Evolutionary conservation across 78 protist species (phyloP).

Genomic region (Guillardia theta): DNA sequence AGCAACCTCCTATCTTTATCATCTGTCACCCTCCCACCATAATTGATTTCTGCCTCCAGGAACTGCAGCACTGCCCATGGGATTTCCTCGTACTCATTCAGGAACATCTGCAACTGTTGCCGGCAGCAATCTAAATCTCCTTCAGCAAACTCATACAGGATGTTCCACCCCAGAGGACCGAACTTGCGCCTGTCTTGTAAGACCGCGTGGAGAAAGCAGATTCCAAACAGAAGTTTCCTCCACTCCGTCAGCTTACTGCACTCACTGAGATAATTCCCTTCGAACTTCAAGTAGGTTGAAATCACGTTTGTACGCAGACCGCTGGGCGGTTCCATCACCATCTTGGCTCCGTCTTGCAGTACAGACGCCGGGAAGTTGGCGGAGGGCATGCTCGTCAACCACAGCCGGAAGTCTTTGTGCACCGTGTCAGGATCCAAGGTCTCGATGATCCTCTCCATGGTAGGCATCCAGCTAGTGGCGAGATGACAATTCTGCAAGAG

Average conservation of each 20-base stretch:
- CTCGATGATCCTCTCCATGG: slow-evolving; percentile 62
- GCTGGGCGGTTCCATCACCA: slow-evolving; percentile 87
- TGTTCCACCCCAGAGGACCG: slow-evolving; percentile 83
- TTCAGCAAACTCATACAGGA: slow-evolving; percentile 77
- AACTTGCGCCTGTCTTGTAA: slow-evolving; percentile 79
- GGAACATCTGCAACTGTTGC: slow-evolving; percentile 60
- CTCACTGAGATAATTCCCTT: slow-evolving; percentile 43
- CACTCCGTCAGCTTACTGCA: slow-evolving; percentile 53
- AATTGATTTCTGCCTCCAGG: slow-evolving; percentile 79
- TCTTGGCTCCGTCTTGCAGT: slow-evolving; percentile 83
- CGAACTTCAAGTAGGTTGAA: slow-evolving; percentile 51
- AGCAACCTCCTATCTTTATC: slow-evolving; percentile 79
- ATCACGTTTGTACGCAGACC: slow-evolving; percentile 75
- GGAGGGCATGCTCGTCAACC: slow-evolving; percentile 91
- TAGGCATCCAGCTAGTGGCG: slow-evolving; percentile 68
- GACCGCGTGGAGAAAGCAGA: slow-evolving; percentile 78
- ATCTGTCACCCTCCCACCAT: slow-evolving; percentile 95
- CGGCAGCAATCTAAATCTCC: slow-evolving; percentile 69
- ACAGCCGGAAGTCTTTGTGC: slow-evolving; percentile 78
- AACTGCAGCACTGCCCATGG: slow-evolving; percentile 76
- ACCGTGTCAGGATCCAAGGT: slow-evolving; percentile 51
- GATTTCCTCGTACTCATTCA: slow-evolving; percentile 68
- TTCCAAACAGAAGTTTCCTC: slow-evolving; percentile 67
- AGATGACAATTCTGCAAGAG: slow-evolving; percentile 76
- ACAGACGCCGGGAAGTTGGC: slow-evolving; percentile 82